Percentiles rank a stretch among this genome's conserved stretches.
Evolutionary conservation across 2,329 filamentous ascomycete species (phyloP).

Genomic region (Aspergillus ustus): DNA sequence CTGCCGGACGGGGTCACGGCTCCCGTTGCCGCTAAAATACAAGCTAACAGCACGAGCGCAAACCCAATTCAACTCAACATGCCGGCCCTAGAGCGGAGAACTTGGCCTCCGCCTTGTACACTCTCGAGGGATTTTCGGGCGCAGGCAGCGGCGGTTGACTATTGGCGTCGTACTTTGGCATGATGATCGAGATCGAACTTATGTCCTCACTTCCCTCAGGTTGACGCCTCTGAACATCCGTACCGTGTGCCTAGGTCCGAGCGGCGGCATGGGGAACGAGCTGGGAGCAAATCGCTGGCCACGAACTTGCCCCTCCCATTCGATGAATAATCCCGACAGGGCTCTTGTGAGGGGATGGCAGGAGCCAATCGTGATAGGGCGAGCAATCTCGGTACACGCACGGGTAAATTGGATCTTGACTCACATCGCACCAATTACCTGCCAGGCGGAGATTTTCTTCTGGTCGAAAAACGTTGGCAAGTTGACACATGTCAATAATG

Average conservation of each 20-base stretch:
- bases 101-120: conserved; percentile 9
- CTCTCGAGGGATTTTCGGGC: conserved; percentile 10
- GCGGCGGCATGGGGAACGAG: conserved; percentile 3
- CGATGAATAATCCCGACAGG: conserved; percentile 11
- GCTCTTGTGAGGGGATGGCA: conserved; percentile 9
- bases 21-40: conserved; percentile 6
- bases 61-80: background rate
- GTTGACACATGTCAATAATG: conserved; percentile 7
- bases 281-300: background rate
- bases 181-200: conserved; percentile 3
- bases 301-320: conserved; percentile 5
- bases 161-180: conserved; percentile 9
- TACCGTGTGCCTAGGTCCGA: conserved; percentile 18
- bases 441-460: conserved; percentile 9
- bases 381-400: conserved; percentile 14
- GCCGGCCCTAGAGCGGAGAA: conserved; percentile 2
- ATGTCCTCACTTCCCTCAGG: background rate
- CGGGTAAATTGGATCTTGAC: conserved; percentile 19
- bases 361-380: conserved; percentile 3
- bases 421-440: conserved; percentile 18
- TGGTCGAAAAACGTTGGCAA: background rate
- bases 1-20: background rate
- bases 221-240: background rate
- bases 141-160: background rate
- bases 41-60: conserved; percentile 8